Conservation (phyloP, 2,329 filamentous ascomycete genomes). For the Colletotrichum tropicicola region DNA sequence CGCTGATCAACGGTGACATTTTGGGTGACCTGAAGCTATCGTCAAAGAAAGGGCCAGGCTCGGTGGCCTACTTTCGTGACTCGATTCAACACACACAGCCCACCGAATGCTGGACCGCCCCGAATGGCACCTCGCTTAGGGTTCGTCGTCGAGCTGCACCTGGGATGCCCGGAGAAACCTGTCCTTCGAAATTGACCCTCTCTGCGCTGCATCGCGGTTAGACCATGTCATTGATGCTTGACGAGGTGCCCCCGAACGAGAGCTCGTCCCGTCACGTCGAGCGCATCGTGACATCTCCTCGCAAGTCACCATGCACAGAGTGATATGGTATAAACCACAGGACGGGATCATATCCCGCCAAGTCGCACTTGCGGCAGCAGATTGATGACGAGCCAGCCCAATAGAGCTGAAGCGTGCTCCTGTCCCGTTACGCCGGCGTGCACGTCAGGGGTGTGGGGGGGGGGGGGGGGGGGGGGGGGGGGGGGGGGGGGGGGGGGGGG, state of each 20-base stretch:
- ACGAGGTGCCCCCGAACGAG: neutral
- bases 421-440: neutral
- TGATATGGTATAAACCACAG: conserved; percentile 3
- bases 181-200: neutral
- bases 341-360: neutral
- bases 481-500: too few relatives aligned
- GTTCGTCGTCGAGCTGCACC: neutral
- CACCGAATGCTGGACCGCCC: neutral
- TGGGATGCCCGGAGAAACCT: neutral
- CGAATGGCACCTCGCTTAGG: neutral
- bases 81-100: neutral
- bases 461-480: too few relatives aligned
- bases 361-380: conserved; percentile 10
- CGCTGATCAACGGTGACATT: neutral
- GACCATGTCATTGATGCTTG: neutral
- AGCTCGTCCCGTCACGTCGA: neutral
- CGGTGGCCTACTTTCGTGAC: neutral
- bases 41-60: neutral
- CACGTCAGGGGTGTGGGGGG: neutral
- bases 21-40: neutral
- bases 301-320: conserved; percentile 10
- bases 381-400: neutral
- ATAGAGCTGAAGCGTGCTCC: neutral
- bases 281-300: neutral
- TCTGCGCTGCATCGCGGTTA: neutral